Evolutionary conservation across 129 eudicot genomes (phyloP).

Genomic region (Arctium minus): DNA sequence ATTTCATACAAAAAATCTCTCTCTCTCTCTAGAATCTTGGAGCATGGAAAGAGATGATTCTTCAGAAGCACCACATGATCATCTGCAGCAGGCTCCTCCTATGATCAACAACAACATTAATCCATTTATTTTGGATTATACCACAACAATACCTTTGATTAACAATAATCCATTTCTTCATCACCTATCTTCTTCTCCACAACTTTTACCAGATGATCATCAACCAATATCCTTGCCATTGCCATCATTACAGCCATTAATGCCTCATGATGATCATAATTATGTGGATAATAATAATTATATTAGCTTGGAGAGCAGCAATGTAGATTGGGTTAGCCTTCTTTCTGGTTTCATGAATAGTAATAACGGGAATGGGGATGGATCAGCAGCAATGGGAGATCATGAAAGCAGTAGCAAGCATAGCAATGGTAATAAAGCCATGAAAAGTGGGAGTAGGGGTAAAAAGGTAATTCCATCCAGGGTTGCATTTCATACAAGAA

Average conservation of each 20-base stretch:
- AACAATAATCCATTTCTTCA: constrained; percentile 20
- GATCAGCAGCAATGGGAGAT: constrained; percentile 9
- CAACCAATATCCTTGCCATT: not conserved
- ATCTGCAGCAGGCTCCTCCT: constrained; percentile 13
- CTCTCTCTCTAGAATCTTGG: not conserved
- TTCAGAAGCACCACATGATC: constrained; percentile 18
- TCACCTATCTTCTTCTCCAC: constrained; percentile 22
- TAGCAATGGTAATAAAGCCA: not conserved
- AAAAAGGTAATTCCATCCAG: constrained; percentile 79
- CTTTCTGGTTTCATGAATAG: constrained; percentile 28
- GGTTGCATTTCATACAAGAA: constrained; percentile 93
- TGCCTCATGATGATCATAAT: constrained; percentile 17
- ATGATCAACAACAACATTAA: constrained; percentile 21
- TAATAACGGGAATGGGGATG: not conserved
- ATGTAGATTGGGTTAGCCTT: constrained; percentile 65
- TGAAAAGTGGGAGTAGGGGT: constrained; percentile 36
- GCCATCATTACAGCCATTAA: not conserved
- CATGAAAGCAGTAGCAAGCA: not conserved
- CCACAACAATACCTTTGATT: constrained; percentile 13
- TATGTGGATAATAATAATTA: constrained; percentile 19
- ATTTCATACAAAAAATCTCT: not conserved
- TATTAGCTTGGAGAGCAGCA: constrained; percentile 35
- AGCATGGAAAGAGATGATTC: constrained; percentile 59
- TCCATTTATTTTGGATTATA: constrained; percentile 26
- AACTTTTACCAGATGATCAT: constrained; percentile 14